Conservation (phyloP, 2,329 filamentous ascomycete species). For the Hypocrella siamensis region DNA sequence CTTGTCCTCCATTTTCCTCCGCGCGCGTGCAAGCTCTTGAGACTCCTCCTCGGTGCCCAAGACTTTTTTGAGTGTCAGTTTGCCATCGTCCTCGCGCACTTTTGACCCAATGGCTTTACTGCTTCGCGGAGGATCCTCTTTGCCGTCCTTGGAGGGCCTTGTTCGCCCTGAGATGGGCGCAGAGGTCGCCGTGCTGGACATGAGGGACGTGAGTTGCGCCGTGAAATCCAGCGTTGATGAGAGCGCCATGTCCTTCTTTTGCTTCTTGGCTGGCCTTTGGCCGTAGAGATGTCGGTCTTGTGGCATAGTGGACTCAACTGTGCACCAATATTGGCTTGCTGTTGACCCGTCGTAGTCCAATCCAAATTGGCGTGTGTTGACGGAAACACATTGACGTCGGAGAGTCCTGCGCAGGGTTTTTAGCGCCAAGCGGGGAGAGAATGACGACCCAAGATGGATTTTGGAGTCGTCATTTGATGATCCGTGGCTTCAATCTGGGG, state of each 20-base stretch:
- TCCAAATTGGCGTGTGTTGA: too few relatives aligned
- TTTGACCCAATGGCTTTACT: conserved; percentile 11
- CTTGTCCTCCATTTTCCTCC: conserved; percentile 79
- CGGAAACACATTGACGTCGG: too few relatives aligned
- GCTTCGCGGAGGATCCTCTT: conserved; percentile 28
- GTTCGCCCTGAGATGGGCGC: conserved; percentile 22
- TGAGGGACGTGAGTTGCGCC: conserved; percentile 72
- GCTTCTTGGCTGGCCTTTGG: conserved; percentile 52
- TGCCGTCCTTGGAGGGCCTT: conserved; percentile 30
- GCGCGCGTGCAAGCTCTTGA: conserved; percentile 53
- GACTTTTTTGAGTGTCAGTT: conserved; percentile 35
- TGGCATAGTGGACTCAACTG: too few relatives aligned
- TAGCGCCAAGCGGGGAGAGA: too few relatives aligned
- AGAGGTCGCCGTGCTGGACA: conserved; percentile 37
- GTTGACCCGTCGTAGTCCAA: too few relatives aligned
- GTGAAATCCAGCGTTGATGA: conserved; percentile 69
- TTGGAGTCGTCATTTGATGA: too few relatives aligned
- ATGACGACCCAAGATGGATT: too few relatives aligned
- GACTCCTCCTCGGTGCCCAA: conserved; percentile 46
- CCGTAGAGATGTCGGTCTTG: conserved; percentile 65
- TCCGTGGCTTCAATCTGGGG: too few relatives aligned
- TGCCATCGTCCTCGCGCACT: conserved; percentile 32
- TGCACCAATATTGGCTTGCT: too few relatives aligned
- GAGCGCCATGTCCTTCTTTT: conserved; percentile 53
- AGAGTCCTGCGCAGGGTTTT: too few relatives aligned